These are phyloP conservation scores for Chlorella ohadii DNA, from an alignment of 139 green algal genomes.

Conservation along the genomic window DNA sequence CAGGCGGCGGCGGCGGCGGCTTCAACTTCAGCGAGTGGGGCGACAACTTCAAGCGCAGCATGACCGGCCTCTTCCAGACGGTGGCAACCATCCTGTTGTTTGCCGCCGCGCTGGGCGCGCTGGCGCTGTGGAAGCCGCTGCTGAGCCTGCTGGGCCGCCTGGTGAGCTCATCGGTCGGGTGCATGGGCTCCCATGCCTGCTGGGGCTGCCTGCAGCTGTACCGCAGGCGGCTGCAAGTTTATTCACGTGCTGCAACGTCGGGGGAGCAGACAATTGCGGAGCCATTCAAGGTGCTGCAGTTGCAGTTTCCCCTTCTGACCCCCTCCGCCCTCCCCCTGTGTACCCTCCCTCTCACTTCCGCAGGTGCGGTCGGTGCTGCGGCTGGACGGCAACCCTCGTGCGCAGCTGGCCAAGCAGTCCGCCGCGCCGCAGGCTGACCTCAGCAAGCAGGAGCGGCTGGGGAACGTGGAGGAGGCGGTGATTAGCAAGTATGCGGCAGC, in stretches of 20 bases:
- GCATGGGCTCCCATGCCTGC: too few species aligned
- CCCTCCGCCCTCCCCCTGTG: too few species aligned
- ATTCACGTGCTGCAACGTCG: too few species aligned
- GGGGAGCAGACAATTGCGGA: too few species aligned
- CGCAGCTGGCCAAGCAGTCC: constrained; percentile 15
- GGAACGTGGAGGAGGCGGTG: constrained; percentile 48
- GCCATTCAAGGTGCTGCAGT: too few species aligned
- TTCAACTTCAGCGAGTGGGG: constrained; percentile 41
- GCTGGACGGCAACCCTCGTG: constrained; percentile 38
- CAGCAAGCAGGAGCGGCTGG: constrained; percentile 34
- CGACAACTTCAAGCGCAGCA: constrained; percentile 16
- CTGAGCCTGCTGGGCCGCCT: constrained; percentile 19
- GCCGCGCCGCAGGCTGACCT: constrained; percentile 27
- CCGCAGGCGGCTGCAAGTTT: too few species aligned
- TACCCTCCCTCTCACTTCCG: too few species aligned
- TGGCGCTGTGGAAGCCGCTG: constrained; percentile 34
- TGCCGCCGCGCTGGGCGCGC: constrained; percentile 12
- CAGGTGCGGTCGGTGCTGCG: constrained; percentile 34
- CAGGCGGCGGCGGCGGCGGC: constrained; percentile 4
- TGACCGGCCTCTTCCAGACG: constrained; percentile 27
- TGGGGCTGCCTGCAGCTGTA: too few species aligned
- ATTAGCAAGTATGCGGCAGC: constrained; percentile 41
- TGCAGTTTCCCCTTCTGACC: too few species aligned
- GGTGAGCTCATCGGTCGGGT: neutral
- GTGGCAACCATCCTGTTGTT: constrained; percentile 32